A percentile compares a stretch with the other conserved stretches of the same genome.
Conservation (phyloP, 1,284 basidiomycete genomes). For the Meira miltonrushii region DNA sequence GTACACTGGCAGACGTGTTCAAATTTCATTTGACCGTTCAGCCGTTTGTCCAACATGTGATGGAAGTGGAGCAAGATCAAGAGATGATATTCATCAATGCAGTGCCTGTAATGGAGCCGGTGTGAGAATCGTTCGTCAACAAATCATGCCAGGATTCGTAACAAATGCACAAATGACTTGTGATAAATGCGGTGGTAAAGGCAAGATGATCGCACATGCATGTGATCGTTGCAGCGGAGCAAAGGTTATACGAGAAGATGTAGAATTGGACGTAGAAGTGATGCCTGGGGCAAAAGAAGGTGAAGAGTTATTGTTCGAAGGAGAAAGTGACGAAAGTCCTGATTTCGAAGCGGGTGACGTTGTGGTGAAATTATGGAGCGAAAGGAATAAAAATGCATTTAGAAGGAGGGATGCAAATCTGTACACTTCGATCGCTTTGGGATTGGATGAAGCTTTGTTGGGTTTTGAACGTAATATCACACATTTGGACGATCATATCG, state of each 20-base stretch:
- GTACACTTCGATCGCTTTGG: conserved; percentile 40
- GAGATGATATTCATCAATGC: conserved; percentile 45
- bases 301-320: conserved; percentile 40
- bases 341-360: conserved; percentile 47
- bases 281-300: conserved; percentile 43
- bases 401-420: conserved; percentile 38
- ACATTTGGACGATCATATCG: conserved; percentile 43
- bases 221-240: conserved; percentile 41
- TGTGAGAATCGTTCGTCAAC: conserved; percentile 44
- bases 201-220: conserved; percentile 35
- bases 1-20: conserved; percentile 40
- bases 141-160: conserved; percentile 52
- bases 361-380: conserved; percentile 37
- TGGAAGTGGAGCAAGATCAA: conserved; percentile 45
- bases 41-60: conserved; percentile 47
- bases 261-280: conserved; percentile 44
- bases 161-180: conserved; percentile 43
- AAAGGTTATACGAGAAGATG: conserved; percentile 38
- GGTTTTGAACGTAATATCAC: conserved; percentile 42
- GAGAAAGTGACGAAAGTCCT: conserved; percentile 44
- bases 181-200: conserved; percentile 39
- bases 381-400: conserved; percentile 18
- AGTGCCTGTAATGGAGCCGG: conserved; percentile 40
- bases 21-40: conserved; percentile 36
- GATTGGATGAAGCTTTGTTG: conserved; percentile 45